A percentile compares a stretch with the other conserved stretches of the same genome.
phyloP scores from a whole-genome alignment of 345 rosid species.

The Hibiscus trionum region DNA sequence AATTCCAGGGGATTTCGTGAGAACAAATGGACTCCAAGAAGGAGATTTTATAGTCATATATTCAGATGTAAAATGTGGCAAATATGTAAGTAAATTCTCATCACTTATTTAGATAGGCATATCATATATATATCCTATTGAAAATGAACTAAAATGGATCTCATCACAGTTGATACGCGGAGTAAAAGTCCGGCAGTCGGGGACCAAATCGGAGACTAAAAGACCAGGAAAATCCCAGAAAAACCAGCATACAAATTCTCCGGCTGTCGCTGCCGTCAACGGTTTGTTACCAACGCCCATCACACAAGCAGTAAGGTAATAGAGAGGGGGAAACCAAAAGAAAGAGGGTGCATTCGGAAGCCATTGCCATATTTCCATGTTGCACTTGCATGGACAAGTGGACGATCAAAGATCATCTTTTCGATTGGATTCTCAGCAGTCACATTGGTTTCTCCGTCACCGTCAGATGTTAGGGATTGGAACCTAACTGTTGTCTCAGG shows the following conservation, averaged over 20 bases:
- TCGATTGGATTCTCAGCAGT: neutral
- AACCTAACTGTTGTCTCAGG: neutral
- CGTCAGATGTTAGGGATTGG: neutral
- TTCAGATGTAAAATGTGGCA: conserved; percentile 87
- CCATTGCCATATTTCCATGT: conserved; percentile 31
- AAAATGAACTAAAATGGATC: neutral
- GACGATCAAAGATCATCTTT: conserved; percentile 7
- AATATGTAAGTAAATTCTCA: conserved; percentile 51
- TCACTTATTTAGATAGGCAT: neutral
- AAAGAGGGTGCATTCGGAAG: neutral
- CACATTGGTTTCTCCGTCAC: neutral
- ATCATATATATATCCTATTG: neutral
- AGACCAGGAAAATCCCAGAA: conserved; percentile 63
- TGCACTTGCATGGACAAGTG: conserved; percentile 50
- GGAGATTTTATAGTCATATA: conserved; percentile 98
- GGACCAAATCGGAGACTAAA: conserved; percentile 50
- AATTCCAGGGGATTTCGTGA: conserved; percentile 76
- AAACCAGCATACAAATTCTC: conserved; percentile 37
- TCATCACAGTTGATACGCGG: conserved; percentile 73
- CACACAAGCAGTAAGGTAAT: conserved; percentile 21
- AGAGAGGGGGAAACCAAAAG: neutral
- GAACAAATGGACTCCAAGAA: conserved; percentile 91
- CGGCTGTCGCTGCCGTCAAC: conserved; percentile 14
- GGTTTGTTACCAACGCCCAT: conserved; percentile 18
- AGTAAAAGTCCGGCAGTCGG: conserved; percentile 88